phyloP scores from a whole-genome alignment of 305 asterid genomes.

The Rubia balearica region DNA sequence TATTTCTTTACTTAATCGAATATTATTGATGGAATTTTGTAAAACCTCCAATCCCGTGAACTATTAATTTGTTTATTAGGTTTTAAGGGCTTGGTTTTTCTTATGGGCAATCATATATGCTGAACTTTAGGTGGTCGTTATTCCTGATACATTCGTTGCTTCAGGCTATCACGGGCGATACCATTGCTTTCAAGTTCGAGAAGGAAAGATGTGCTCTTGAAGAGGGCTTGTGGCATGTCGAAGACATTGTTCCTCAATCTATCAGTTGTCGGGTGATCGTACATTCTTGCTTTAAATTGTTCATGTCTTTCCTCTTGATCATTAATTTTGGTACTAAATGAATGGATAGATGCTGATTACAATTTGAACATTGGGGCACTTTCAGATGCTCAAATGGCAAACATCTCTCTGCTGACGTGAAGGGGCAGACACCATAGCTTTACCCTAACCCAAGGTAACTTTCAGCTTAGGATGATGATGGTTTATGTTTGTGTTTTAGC shows the following conservation, averaged over 20 bases:
- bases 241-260: constrained; percentile 84
- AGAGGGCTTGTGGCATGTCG: constrained; percentile 83
- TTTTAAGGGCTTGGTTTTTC: no score
- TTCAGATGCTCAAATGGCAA: constrained; percentile 18
- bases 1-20: neutral
- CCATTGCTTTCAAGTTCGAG: constrained; percentile 67
- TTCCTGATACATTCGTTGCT: constrained; percentile 13
- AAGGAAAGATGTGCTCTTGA: constrained; percentile 84
- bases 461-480: no score
- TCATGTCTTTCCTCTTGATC: neutral
- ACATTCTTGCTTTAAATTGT: constrained; percentile 4
- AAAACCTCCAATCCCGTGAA: neutral
- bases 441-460: no score
- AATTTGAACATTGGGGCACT: constrained; percentile 9
- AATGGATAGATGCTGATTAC: constrained; percentile 21
- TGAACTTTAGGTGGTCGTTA: neutral
- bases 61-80: no score
- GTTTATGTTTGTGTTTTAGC: no score
- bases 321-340: neutral
- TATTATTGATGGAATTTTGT: neutral
- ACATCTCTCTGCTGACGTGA: no score
- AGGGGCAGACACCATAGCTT: no score
- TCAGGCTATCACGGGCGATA: constrained; percentile 95
- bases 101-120: neutral
- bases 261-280: constrained; percentile 73